phyloP scores from a whole-genome alignment of 2,329 filamentous ascomycete genomes.

The Aspergillus sp. region DNA sequence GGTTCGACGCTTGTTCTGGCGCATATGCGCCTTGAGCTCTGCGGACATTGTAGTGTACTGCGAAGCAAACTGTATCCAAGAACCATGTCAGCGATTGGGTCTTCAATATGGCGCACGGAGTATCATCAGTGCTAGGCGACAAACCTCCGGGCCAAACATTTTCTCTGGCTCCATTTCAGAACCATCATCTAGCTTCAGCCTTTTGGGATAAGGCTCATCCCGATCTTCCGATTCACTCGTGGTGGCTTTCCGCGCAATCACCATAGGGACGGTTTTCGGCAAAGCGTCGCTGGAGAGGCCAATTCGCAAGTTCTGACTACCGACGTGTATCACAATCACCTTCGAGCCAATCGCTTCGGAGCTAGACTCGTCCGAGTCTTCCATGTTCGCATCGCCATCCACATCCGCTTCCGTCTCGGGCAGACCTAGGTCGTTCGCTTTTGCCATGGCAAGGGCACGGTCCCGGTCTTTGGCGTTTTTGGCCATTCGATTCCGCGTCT shows the following conservation, averaged over 20 bases:
- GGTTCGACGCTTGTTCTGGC: conserved; percentile 89
- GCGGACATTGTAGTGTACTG: conserved; percentile 78
- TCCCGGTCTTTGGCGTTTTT: conserved; percentile 86
- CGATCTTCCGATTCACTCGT: conserved; percentile 81
- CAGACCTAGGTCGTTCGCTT: conserved; percentile 64
- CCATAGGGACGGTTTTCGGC: conserved; percentile 91
- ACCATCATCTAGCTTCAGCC: conserved; percentile 58
- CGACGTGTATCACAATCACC: conserved; percentile 91
- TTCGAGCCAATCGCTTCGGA: conserved; percentile 74
- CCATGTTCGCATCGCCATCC: conserved; percentile 58
- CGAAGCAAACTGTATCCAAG: conserved; percentile 51
- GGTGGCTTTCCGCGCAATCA: conserved; percentile 75
- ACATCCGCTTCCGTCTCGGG: conserved; percentile 45
- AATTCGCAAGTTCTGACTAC: conserved; percentile 92
- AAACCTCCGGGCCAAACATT: conserved; percentile 81
- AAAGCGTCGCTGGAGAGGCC: conserved; percentile 94
- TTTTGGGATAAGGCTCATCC: conserved; percentile 72
- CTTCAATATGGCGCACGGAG: background rate
- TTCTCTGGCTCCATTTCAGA: conserved; percentile 62
- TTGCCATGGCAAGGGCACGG: conserved; percentile 74
- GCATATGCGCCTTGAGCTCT: conserved; percentile 87
- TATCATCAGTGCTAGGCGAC: conserved; percentile 19
- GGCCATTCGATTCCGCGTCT: conserved; percentile 77
- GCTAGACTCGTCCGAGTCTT: conserved; percentile 53
- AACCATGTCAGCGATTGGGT: background rate